phyloP scores from a whole-genome alignment of 1,139 yeast genomes.

The Meyerozyma carpophila region DNA sequence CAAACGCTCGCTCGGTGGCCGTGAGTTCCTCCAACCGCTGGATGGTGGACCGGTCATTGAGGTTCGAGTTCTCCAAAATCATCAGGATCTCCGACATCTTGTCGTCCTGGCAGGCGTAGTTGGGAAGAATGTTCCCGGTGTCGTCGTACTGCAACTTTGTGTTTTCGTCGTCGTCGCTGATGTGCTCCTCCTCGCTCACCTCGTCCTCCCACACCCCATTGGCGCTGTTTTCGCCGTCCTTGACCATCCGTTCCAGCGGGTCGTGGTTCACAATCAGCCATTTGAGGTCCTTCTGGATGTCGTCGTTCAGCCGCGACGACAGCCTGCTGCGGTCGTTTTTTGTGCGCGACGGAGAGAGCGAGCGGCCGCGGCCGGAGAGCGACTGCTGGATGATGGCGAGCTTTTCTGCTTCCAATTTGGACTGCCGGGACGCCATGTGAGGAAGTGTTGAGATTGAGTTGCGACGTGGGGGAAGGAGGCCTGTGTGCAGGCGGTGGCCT shows the following conservation, averaged over 20 bases:
- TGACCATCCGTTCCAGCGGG: constrained; percentile 50
- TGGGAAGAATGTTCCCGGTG: constrained; percentile 56
- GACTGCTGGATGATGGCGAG: constrained; percentile 37
- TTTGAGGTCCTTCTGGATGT: constrained; percentile 34
- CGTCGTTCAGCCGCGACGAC: constrained; percentile 34
- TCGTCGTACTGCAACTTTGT: constrained; percentile 58
- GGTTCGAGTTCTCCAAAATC: constrained; percentile 41
- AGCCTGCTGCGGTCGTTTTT: constrained; percentile 25
- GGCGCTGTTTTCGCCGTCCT: constrained; percentile 9
- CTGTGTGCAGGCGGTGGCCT: neutral
- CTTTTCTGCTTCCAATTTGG: constrained; percentile 41
- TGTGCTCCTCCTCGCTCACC: constrained; percentile 59
- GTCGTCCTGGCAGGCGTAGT: constrained; percentile 47
- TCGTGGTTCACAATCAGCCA: constrained; percentile 50
- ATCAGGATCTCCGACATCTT: constrained; percentile 37
- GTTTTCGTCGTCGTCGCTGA: constrained; percentile 56
- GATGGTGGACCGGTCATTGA: constrained; percentile 36
- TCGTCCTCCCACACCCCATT: constrained; percentile 31
- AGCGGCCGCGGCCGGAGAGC: constrained; percentile 33
- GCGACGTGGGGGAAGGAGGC: neutral
- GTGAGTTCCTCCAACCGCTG: constrained; percentile 51
- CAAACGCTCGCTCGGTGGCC: constrained; percentile 56
- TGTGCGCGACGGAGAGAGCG: constrained; percentile 31
- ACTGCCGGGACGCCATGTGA: constrained; percentile 32
- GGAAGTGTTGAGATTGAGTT: neutral